Base-by-base conservation (phyloP, 2,329 filamentous ascomycete genomes). In the Chrysoporthe puriensis region DNA sequence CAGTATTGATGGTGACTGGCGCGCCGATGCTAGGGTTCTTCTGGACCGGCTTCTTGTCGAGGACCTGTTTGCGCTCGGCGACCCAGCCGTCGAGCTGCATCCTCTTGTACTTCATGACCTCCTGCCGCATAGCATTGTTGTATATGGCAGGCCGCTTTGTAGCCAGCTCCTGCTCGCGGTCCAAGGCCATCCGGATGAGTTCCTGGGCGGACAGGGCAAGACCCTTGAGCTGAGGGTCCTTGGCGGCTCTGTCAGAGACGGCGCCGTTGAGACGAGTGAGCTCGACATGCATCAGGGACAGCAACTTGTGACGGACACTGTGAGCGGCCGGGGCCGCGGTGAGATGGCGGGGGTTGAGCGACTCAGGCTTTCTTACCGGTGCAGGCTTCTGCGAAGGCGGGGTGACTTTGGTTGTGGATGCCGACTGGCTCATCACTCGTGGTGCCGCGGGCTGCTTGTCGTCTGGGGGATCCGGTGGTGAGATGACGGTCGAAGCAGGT, bases 101-200 rank as follows among this genome's bases (percentile, higher is more conserved):
- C 70, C 90, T 91, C 74, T 91, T 93, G 75, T 94, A 89, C 56
- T 84, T 84, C 73, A 91, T 85, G 68, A 98, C 90, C 44, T 89
- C 89, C 71, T 93, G 91, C 75, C 94, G 96, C 77, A 98, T 88
- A 36, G 94, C 83, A 73, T 97, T 97, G 8, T 86, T 83, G 74
- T 99, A 99, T 40, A 98, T 88, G 0, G 85, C 79, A 1, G 85
- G 80, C 69, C 90, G 90, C 18, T 90, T 88, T 14, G 83, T 83
- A 1, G 94, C 94, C 8, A 88, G 81, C 46, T 86, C 86, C 76
- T 97, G 89, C 79, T 99, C 96, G 69, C 94, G 88, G 72, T 95
- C 91, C 1, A 95, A 80, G 0, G 88, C 87, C 69, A 88, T 82
- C 71, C 85, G 86, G 70, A 94, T 90, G 32, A 94, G 82, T 58